Evolutionary conservation across 208 protist genomes (phyloP).

Genomic region (Leishmania lainsoni): DNA sequence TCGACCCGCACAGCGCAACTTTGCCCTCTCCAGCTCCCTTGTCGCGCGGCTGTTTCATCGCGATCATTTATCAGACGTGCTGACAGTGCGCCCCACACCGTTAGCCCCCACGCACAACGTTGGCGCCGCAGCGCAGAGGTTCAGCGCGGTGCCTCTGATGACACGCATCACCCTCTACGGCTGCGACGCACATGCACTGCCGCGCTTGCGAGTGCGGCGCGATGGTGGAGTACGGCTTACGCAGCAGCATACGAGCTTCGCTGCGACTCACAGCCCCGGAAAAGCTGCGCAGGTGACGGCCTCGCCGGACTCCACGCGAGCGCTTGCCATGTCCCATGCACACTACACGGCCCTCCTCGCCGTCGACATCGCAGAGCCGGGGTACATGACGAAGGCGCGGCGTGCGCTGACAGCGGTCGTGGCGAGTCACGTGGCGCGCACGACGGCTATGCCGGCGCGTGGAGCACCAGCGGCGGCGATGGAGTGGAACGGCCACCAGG

Average conservation of each 20-base stretch:
- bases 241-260: neutral
- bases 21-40: neutral
- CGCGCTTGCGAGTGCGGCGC: slow-evolving; percentile 22
- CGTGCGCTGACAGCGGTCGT: slow-evolving; percentile 10
- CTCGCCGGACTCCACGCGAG: neutral
- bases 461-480: neutral
- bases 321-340: slow-evolving; percentile 22
- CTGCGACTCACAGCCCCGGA: neutral
- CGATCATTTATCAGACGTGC: slow-evolving; percentile 6
- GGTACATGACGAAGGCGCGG: neutral
- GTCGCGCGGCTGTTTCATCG: slow-evolving; percentile 20
- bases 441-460: neutral
- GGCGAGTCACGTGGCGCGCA: slow-evolving; percentile 19
- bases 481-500: neutral
- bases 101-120: neutral
- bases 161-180: slow-evolving; percentile 28
- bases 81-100: neutral
- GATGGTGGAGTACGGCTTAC: slow-evolving; percentile 18
- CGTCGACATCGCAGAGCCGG: slow-evolving; percentile 7
- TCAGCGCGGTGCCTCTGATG: neutral
- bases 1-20: neutral
- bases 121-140: neutral
- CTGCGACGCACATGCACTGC: slow-evolving; percentile 10
- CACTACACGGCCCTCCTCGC: slow-evolving; percentile 31
- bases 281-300: neutral